Evolutionary conservation across 1,284 basidiomycete species (phyloP), one percentile per base, ranked within the genome.

Genomic region (Ceratobasidium sp.): DNA sequence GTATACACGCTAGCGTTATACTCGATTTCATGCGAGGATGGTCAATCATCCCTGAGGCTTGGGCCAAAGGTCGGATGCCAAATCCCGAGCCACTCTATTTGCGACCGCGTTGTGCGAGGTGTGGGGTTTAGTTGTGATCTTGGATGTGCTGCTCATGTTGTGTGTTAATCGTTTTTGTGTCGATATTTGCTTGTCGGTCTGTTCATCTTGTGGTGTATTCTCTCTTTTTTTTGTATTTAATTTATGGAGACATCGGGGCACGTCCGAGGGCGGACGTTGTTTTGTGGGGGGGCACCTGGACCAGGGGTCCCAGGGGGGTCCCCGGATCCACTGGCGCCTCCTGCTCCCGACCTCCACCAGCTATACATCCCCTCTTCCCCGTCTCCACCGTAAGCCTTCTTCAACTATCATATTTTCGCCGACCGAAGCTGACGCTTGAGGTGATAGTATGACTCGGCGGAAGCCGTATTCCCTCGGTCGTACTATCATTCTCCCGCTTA

Each of bases 271-370:
- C 56, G 56, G 56, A 25, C 29, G 56, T 59, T 34, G 56, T 59
- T 32, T 15, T 59, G 56, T 59, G 56, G 56, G 56, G 56, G 56
- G 56, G 56, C 56, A 59, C 56, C 56, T 59, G 56, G 29, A 59
- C 56, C 29, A 59, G 56, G 56, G 56, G 32, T 17, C 6, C 46
- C 46, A 17, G 19, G 46, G 46, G 46, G 46, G 46, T 49, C 8
- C 46, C 46, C 25, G 25, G 25, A 29, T 29, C 25, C 25, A 49
- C 46, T 1, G 9, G 46, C 46, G 19, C 46, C 46, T 49, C 46
- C 46, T 49, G 46, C 46, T 49, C 46, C 46, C 46, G 46, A 49
- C 46, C 46, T 49, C 46, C 46, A 49, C 46, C 46, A 49, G 46
- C 46, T 49, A 49, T 49, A 49, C 9, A 6, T 6, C 15, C 46